Base-by-base conservation (phyloP, 345 rosid species). In the Mangifera indica region DNA sequence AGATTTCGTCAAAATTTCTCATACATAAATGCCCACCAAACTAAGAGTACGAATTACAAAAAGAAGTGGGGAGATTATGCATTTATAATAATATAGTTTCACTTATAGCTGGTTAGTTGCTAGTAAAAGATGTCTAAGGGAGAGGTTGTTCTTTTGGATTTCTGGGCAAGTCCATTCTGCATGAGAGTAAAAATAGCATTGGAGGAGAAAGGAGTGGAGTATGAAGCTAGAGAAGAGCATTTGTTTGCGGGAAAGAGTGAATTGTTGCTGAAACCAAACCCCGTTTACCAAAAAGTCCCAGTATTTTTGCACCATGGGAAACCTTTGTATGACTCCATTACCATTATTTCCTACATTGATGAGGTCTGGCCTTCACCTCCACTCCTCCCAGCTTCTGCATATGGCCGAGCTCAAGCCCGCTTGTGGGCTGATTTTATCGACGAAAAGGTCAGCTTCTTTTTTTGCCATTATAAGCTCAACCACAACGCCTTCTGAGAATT, bases 401-500 rank as follows among this genome's bases (percentile, higher is more conserved):
- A 78, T 60, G 81, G 51, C 1, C 73, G 83, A 2, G 81, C 93
- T 54, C 85, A 80, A 60, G 96, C 93, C 13, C 77, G 88, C 12
- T 92, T 90, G 63, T 90, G 96, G 97, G 83, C 84, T 0, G 92
- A 90, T 63, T 92, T 78, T 66, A 72, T 92, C 1, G 97, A 92
- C 74, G 86, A 80, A 48, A 92, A 88, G 91, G 96, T 89, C 18
- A 0, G 11, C 63, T 60, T 37, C 42, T 6, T 7, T 37, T 37
- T 37, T 7, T 37, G 9, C 7, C 8, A 37, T 37, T 37, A 5
- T 7, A 37, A 37, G 32, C 32, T 29, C n/a, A n/a, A n/a, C n/a
- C n/a, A n/a, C n/a, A 34, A 34, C 6, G 37, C 34, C n/a, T n/a
- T 7, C 1, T 37, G 8, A 37, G 42, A 37, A 37, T 6, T 37